Evolutionary conservation across 2,329 filamentous ascomycete genomes (phyloP).

Genomic region (Trichoderma afroharzianum): DNA sequence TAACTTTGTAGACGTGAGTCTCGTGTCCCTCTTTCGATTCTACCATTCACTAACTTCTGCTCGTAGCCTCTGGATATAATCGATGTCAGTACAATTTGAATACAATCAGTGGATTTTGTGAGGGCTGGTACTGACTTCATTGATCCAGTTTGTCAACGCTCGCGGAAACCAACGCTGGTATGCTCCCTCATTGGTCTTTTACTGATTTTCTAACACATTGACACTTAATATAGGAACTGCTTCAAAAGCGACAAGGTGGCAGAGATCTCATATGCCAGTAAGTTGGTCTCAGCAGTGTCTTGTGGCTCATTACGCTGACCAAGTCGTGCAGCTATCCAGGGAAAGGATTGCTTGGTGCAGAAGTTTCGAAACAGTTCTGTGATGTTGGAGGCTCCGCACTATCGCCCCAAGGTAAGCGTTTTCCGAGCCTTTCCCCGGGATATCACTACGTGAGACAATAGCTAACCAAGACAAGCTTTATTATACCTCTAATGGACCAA

Average conservation of each 20-base stretch:
- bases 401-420: conserved; percentile 70
- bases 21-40: neutral
- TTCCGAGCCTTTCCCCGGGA: no score
- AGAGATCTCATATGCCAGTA: conserved; percentile 95
- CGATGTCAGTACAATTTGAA: conserved; percentile 45
- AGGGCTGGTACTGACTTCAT: conserved; percentile 20
- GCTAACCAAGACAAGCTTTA: conserved; percentile 42
- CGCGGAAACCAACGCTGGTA: conserved; percentile 69
- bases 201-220: neutral
- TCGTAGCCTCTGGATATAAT: conserved; percentile 68
- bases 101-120: neutral
- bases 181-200: conserved; percentile 18
- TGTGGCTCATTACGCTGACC: conserved; percentile 26
- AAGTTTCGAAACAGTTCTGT: conserved; percentile 97
- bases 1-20: conserved; percentile 80
- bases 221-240: conserved; percentile 56
- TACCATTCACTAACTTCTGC: neutral
- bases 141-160: conserved; percentile 62
- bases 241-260: conserved; percentile 82
- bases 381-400: conserved; percentile 80
- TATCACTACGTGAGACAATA: neutral
- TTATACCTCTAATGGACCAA: conserved; percentile 47
- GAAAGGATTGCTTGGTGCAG: conserved; percentile 82
- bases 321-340: conserved; percentile 71
- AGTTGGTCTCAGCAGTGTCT: neutral